Conservation (phyloP, 2,329 filamentous ascomycete genomes). For the Aspergillus glaucus region DNA sequence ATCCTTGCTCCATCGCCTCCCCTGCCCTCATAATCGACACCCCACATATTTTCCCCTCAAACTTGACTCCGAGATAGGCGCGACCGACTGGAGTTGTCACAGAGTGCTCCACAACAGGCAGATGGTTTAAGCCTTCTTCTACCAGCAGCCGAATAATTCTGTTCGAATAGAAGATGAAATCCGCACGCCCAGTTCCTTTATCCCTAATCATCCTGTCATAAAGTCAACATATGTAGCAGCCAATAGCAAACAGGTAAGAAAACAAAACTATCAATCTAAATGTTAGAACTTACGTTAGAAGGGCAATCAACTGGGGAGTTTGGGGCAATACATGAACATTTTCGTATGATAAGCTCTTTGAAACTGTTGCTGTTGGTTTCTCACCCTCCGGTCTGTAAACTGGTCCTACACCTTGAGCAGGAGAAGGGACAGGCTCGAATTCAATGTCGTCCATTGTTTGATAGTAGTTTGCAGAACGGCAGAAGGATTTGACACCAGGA, state of each 20-base stretch:
- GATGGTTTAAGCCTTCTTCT: slow-evolving; percentile 93
- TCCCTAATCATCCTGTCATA: slow-evolving; percentile 81
- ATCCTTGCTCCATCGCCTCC: slow-evolving; percentile 95
- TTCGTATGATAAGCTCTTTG: slow-evolving; percentile 69
- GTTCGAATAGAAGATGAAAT: slow-evolving; percentile 99
- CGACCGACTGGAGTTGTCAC: slow-evolving; percentile 88
- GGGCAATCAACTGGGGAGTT: slow-evolving; percentile 92
- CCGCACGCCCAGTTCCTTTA: slow-evolving; percentile 78
- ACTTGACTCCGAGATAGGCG: slow-evolving; percentile 83
- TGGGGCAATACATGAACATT: slow-evolving; percentile 89
- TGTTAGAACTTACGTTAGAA: slow-evolving; percentile 71
- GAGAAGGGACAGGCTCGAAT: slow-evolving; percentile 33
- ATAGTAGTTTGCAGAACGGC: slow-evolving; percentile 1
- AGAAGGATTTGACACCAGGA: background rate
- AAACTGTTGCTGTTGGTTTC: slow-evolving; percentile 84
- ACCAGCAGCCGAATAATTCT: slow-evolving; percentile 94
- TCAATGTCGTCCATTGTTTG: slow-evolving; percentile 20
- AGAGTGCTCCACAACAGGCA: slow-evolving; percentile 81
- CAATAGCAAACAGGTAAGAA: background rate
- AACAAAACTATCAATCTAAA: too few species aligned
- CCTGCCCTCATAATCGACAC: slow-evolving; percentile 98
- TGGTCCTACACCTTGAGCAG: slow-evolving; percentile 67
- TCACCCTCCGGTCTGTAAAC: slow-evolving; percentile 68
- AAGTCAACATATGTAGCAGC: slow-evolving; percentile 7
- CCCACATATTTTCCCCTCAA: slow-evolving; percentile 96